phyloP scores from a whole-genome alignment of 768 basidiomycete species.

The Russula brevipes region DNA sequence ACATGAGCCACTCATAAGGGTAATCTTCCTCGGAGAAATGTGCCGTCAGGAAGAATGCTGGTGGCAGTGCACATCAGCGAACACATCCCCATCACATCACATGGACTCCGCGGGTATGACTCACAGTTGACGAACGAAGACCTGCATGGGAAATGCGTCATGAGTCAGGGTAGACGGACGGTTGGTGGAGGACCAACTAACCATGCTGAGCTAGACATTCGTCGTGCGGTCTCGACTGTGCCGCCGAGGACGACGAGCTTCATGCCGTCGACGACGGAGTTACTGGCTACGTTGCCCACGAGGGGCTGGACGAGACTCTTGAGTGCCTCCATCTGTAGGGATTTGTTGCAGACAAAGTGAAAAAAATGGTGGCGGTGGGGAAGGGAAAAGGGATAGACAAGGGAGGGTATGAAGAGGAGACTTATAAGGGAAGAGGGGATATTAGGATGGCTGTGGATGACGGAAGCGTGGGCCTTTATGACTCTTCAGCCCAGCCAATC shows the following conservation, averaged over 20 bases:
- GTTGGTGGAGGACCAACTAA: constrained; percentile 33
- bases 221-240: constrained; percentile 79
- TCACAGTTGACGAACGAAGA: constrained; percentile 84
- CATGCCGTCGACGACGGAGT: constrained; percentile 78
- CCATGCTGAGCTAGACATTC: constrained; percentile 81
- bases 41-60: constrained; percentile 66
- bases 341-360: not conserved
- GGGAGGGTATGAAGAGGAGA: not conserved
- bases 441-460: constrained; percentile 19
- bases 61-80: constrained; percentile 26
- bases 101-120: constrained; percentile 28
- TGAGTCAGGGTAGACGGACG: not conserved
- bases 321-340: constrained; percentile 19
- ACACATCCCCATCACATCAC: constrained; percentile 19
- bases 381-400: not conserved
- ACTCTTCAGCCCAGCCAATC: constrained; percentile 8
- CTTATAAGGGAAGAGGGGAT: constrained; percentile 13
- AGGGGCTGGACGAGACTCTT: constrained; percentile 27
- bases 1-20: constrained; percentile 88
- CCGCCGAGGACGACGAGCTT: constrained; percentile 87
- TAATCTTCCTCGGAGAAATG: constrained; percentile 89
- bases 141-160: constrained; percentile 36
- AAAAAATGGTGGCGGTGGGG: not conserved
- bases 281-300: constrained; percentile 24
- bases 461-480: constrained; percentile 14